Evolutionary conservation across 2,329 filamentous ascomycete genomes (phyloP), one percentile per base, ranked within the genome.

Genomic region (Endoconidiophora polonica): DNA sequence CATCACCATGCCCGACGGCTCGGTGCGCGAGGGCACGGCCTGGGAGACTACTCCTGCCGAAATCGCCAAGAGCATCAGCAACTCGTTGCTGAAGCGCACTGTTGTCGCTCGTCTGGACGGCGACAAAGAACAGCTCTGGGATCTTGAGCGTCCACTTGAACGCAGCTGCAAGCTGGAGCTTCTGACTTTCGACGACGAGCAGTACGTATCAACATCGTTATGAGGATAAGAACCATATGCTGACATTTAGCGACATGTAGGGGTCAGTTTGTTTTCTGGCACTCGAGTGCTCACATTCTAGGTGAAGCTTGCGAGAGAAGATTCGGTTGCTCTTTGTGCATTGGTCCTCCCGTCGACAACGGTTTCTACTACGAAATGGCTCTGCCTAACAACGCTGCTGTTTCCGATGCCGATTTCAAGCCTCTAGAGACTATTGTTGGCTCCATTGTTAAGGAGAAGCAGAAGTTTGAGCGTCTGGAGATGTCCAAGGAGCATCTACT

Each of bases 351-450:
- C 7, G 87, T 90, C 42, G 79, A 87, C 48, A 82, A 88, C 64
- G 90, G 87, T 38, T 95, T 94, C 72, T 95, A 94, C 73, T 96
- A 95, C 66, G 86, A 96, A 67, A 95, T 96, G 88, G 83, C 83
- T 29, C 72, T 86, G 42, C 77, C 83, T 44, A 80, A 82, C 38
- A 79, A 80, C 50, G 69, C 67, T 60, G 79, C 71, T 60, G 84
- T 94, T 39, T 77, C 81, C 52, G 72, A 82, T 57, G 66, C 72
- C 51, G 91, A 96, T 66, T 88, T 86, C 76, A 83, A 88, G 64
- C 79, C 83, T 1, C 71, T 96, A 18, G 87, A 94, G 67, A 79
- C 73, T 54, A 79, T 87, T 56, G 85, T 88, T 26, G 72, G 75
- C 60, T 83, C 80, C 62, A 87, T 91, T 56, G 85, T 94, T 66